phyloP scores from a whole-genome alignment of 2,329 filamentous ascomycete genomes.

The Aspergillus sp. region DNA sequence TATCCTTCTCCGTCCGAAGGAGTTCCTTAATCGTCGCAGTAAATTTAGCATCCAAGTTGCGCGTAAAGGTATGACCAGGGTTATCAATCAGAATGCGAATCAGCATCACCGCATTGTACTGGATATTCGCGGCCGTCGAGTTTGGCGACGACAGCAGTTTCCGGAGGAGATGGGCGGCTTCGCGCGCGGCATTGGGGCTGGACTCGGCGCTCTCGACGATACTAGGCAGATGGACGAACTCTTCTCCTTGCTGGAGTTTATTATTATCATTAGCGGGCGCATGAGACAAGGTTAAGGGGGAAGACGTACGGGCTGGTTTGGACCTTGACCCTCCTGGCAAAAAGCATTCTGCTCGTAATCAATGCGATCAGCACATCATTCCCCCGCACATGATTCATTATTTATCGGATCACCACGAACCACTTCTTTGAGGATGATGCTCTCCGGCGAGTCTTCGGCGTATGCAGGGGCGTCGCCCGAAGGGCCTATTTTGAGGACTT shows the following conservation, averaged over 20 bases:
- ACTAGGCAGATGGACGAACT: conserved; percentile 85
- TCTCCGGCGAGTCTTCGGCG: conserved; percentile 41
- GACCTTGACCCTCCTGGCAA: conserved; percentile 68
- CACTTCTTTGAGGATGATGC: conserved; percentile 40
- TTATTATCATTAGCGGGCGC: neutral
- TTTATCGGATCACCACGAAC: conserved; percentile 26
- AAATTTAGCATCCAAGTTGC: conserved; percentile 84
- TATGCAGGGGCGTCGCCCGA: conserved; percentile 20
- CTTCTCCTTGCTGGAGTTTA: conserved; percentile 63
- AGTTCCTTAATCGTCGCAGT: conserved; percentile 72
- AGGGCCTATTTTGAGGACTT: conserved; percentile 22
- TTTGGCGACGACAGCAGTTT: conserved; percentile 73
- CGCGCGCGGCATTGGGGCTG: conserved; percentile 78
- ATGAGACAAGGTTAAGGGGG: conserved; percentile 5
- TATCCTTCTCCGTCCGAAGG: conserved; percentile 68
- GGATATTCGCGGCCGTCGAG: conserved; percentile 64
- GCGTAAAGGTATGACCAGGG: conserved; percentile 85
- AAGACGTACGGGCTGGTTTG: conserved; percentile 53
- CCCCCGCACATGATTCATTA: neutral
- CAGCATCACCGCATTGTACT: conserved; percentile 97
- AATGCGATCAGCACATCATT: neutral
- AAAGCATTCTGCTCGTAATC: conserved; percentile 64
- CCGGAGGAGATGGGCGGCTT: conserved; percentile 77
- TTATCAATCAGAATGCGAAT: conserved; percentile 90
- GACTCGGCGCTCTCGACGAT: conserved; percentile 97